Evolutionary conservation across 2,329 filamentous ascomycete species (phyloP).

Genomic region (Fusarium virguliforme): DNA sequence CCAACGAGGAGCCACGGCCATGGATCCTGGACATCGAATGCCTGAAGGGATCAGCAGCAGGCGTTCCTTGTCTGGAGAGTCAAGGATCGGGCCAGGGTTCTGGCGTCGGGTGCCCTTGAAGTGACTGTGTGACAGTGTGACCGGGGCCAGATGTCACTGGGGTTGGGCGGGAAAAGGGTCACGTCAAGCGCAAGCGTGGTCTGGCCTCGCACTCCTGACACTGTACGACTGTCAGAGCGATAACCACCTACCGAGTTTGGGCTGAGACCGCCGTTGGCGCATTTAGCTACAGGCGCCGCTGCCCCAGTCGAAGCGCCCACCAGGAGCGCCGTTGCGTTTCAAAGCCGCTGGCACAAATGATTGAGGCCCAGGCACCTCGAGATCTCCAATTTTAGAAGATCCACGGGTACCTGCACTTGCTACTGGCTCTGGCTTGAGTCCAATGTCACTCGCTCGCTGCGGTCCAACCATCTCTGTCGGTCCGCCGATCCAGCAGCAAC

Average conservation of each 20-base stretch:
- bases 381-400: conserved; percentile 33
- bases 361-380: not conserved
- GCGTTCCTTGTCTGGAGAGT: conserved; percentile 29
- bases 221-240: conserved; percentile 4
- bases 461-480: conserved; percentile 12
- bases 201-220: not conserved
- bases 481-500: conserved; percentile 20
- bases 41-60: conserved; percentile 39
- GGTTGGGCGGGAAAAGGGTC: not conserved
- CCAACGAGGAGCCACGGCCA: conserved; percentile 26
- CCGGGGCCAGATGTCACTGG: not conserved
- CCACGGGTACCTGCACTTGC: conserved; percentile 33
- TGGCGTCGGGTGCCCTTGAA: conserved; percentile 11
- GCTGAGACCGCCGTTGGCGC: conserved; percentile 37
- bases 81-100: conserved; percentile 24
- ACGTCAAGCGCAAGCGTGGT: not conserved
- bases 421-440: conserved; percentile 27
- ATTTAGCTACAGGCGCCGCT: conserved; percentile 37
- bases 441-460: conserved; percentile 16
- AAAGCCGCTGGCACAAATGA: conserved; percentile 26
- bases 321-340: conserved; percentile 39
- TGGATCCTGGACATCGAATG: conserved; percentile 28
- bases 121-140: conserved; percentile 17
- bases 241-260: conserved; percentile 20
- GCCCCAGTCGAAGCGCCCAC: conserved; percentile 32